These are phyloP conservation scores for Lactifluus echinatus DNA, from an alignment of 768 basidiomycete genomes.

Conservation along the genomic window DNA sequence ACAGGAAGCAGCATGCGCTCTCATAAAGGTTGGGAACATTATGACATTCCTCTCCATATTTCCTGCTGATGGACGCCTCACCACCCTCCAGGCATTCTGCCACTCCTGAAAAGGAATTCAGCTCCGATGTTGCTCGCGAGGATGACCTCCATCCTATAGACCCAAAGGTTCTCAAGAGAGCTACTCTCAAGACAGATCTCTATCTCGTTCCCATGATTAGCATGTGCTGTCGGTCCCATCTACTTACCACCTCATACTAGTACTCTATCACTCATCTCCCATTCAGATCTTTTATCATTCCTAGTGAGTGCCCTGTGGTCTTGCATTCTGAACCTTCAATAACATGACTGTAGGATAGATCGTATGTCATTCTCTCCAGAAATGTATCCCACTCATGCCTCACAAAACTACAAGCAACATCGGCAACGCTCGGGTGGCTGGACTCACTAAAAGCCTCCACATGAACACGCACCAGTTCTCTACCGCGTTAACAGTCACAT, in stretches of 20 bases:
- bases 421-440: conserved; percentile 29
- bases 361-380: conserved; percentile 2
- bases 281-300: conserved; percentile 17
- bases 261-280: background rate
- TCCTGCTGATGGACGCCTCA: too few species aligned
- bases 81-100: too few species aligned
- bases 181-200: conserved; percentile 14
- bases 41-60: too few species aligned
- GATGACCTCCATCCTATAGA: conserved; percentile 12
- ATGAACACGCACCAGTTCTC: conserved; percentile 27
- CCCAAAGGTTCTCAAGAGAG: background rate
- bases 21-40: too few species aligned
- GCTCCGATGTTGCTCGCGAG: background rate
- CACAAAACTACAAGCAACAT: conserved; percentile 17
- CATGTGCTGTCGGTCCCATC: conserved; percentile 15
- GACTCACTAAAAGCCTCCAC: conserved; percentile 26
- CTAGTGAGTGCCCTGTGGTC: conserved; percentile 5
- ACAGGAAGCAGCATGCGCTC: too few species aligned
- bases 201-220: conserved; percentile 14
- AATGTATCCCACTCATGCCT: background rate
- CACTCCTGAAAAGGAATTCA: conserved; percentile 2
- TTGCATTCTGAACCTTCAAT: background rate
- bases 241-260: background rate
- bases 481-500: conserved; percentile 16
- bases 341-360: conserved; percentile 10